Evolutionary conservation across 352 stramenopile genomes (phyloP), one percentile per base, ranked within the genome.

Genomic region (Pelagophyceae sp.): DNA sequence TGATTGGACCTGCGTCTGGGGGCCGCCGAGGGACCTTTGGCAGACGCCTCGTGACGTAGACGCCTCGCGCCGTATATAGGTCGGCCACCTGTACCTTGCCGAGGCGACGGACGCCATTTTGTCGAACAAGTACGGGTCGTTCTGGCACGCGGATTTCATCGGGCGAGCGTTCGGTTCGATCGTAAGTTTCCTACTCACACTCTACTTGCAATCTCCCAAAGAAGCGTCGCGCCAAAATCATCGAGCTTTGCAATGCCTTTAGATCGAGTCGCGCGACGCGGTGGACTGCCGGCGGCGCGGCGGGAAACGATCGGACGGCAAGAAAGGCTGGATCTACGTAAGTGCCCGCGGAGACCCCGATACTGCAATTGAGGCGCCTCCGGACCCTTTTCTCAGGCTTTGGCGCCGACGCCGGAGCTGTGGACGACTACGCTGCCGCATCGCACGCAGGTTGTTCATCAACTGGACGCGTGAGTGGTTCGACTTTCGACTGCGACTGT

Each of bases 381-480:
- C n/a, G n/a, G n/a, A n/a, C n/a, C n/a, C n/a, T n/a, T n/a, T n/a
- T n/a, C n/a, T n/a, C n/a, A n/a, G n/a, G 82, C 97, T 38, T 82
- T 99, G 63, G 88, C 93, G 61, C 95, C 95, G 17, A 98, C 95
- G 19, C 92, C 95, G 11, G 95, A 99, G 84, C 86, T 99, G 32
- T 99, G 96, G 96, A 94, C 91, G 75, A 87, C 88, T 19, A 85
- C 77, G 54, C 76, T 91, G 29, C 83, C 82, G 17, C 86, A 92
- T 80, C 88, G 96, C 76, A 99, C 96, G 37, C 96, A 99, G 85
- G 98, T 99, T 84, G 94, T 98, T 31, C 97, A 97, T 80, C 94
- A 94, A 72, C 82, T 97, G 31, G 93, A 98, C 85, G 91, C 93
- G 17, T 94, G 87, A 72, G 93, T 95, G 77, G 94, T 97, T 82